Conservation (phyloP, 108 stramenopile genomes). For the Nitzschia sp. region DNA sequence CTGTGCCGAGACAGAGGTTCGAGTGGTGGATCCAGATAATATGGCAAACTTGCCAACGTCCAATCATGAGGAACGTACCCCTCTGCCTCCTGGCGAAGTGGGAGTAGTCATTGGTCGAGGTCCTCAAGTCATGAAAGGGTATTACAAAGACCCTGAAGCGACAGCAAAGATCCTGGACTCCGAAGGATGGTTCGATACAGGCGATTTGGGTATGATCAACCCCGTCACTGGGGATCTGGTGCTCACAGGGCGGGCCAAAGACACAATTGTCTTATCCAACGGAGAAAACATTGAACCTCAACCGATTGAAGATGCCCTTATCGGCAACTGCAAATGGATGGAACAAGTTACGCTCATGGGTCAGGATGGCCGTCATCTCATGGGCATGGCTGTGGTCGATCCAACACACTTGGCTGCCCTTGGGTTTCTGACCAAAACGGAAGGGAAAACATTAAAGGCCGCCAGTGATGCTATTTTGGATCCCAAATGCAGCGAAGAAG, state of each 20-base stretch:
- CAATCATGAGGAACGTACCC: conserved; percentile 40
- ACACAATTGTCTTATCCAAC: conserved; percentile 90
- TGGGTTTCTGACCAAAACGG: conserved; percentile 54
- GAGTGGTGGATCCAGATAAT: conserved; percentile 76
- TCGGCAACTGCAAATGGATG: conserved; percentile 65
- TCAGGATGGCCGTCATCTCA: conserved; percentile 82
- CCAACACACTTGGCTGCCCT: conserved; percentile 63
- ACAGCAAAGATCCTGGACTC: conserved; percentile 71
- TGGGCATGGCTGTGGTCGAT: conserved; percentile 78
- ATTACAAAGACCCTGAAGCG: conserved; percentile 85
- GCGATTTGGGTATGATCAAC: conserved; percentile 86
- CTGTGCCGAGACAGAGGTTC: conserved; percentile 71
- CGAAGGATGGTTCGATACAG: conserved; percentile 91
- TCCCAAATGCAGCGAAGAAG: conserved; percentile 70
- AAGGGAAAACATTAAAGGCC: conserved; percentile 46
- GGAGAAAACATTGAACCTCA: conserved; percentile 87
- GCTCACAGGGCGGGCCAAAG: conserved; percentile 87
- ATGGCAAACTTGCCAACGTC: conserved; percentile 31
- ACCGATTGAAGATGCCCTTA: conserved; percentile 81
- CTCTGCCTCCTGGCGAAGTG: conserved; percentile 51
- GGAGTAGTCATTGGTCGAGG: conserved; percentile 79
- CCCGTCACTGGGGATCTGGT: conserved; percentile 86
- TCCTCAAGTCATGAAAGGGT: conserved; percentile 90
- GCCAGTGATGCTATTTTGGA: conserved; percentile 70
- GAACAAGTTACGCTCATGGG: conserved; percentile 93